These are phyloP conservation scores for Aegilops umbellulata DNA, from an alignment of 176 grass and related monocot species.

Conservation along the genomic window DNA sequence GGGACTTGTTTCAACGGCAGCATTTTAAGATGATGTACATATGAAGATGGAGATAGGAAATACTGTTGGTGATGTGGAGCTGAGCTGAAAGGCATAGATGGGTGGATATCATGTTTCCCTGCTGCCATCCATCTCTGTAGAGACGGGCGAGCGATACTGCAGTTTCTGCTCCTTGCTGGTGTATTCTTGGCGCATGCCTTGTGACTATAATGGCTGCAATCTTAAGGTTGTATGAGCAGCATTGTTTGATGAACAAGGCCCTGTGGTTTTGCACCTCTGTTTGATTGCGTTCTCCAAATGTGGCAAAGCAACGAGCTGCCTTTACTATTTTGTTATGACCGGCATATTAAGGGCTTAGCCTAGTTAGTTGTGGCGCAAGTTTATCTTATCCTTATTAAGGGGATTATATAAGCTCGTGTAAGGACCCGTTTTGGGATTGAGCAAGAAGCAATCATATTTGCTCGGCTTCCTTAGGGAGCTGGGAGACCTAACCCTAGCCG, in stretches of 20 bases:
- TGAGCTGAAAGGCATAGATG: slow-evolving; percentile 14
- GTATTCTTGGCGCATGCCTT: slow-evolving; percentile 36
- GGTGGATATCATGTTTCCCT: slow-evolving; percentile 20
- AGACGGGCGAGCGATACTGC: slow-evolving; percentile 12
- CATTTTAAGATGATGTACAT: slow-evolving; percentile 45
- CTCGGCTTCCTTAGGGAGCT: no score
- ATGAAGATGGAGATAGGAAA: slow-evolving; percentile 8
- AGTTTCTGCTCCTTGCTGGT: neutral
- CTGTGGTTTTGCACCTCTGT: neutral
- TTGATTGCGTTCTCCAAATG: neutral
- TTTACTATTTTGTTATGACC: no score
- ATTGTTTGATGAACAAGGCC: slow-evolving; percentile 15
- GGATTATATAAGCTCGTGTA: no score
- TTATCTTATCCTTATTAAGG: no score
- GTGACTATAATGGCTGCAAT: slow-evolving; percentile 26
- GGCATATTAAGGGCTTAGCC: no score
- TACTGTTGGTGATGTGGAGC: slow-evolving; percentile 23
- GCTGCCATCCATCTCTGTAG: slow-evolving; percentile 31
- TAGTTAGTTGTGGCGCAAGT: no score
- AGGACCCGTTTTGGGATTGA: no score
- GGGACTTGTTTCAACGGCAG: neutral
- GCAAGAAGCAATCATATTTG: no score
- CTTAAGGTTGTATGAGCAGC: slow-evolving; percentile 31
- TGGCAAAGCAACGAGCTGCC: neutral
- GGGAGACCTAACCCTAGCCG: no score